Conservation (phyloP, 208 protist species). For the Wallacemonas sp. region DNA sequence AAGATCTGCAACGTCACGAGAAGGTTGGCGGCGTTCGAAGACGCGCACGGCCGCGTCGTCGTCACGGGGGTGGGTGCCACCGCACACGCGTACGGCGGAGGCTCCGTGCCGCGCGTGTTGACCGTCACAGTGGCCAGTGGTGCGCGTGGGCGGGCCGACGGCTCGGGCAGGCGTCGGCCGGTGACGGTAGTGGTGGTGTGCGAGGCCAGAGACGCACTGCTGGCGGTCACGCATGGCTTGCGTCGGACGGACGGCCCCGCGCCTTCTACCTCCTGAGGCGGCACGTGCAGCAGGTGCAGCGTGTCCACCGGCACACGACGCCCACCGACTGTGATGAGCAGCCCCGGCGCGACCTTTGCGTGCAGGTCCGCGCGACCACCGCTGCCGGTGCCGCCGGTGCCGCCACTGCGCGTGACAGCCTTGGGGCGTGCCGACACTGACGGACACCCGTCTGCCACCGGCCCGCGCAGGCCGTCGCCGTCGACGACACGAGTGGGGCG, state of each 20-base stretch:
- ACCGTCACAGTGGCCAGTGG: background rate
- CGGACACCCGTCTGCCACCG: no score
- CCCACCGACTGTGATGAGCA: slow-evolving; percentile 71
- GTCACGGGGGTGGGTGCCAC: slow-evolving; percentile 4
- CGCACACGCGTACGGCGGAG: background rate
- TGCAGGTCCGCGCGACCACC: slow-evolving; percentile 34
- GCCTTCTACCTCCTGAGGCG: slow-evolving; percentile 16
- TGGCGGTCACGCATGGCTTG: no score
- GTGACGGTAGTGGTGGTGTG: background rate
- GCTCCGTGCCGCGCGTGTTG: background rate
- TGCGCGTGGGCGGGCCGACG: background rate
- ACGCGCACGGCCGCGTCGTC: background rate
- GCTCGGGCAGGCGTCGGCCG: no score
- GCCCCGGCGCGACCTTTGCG: slow-evolving; percentile 40
- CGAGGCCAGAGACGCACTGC: no score
- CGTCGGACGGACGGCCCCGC: slow-evolving; percentile 29
- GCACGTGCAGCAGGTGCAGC: slow-evolving; percentile 54
- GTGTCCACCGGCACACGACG: slow-evolving; percentile 82
- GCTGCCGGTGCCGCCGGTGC: background rate
- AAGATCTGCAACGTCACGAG: slow-evolving; percentile 3
- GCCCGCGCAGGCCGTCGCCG: no score
- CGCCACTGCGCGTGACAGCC: background rate
- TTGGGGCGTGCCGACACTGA: no score
- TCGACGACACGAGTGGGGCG: no score
- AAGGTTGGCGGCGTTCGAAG: background rate